phyloP scores from a whole-genome alignment of 495 filamentous ascomycete species.

The Saxispiralis lemnorum region DNA sequence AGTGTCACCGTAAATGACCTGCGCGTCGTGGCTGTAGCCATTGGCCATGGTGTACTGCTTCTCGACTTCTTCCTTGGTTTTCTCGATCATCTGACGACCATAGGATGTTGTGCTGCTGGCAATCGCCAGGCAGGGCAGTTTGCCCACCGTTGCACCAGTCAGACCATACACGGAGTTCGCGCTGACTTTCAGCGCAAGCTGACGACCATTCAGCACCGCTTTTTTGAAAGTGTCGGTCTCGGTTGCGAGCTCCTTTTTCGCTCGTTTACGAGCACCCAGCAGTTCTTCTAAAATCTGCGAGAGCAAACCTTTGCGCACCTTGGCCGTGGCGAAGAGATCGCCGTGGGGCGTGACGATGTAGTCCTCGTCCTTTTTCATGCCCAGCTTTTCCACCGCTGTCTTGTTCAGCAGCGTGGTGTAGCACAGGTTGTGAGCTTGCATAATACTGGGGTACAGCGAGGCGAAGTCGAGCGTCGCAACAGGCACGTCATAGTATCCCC shows the following conservation, averaged over 20 bases:
- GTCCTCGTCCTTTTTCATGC: constrained; percentile 68
- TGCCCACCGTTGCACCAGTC: constrained; percentile 88
- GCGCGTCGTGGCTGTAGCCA: constrained; percentile 80
- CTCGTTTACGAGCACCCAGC: constrained; percentile 71
- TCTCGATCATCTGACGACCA: constrained; percentile 96
- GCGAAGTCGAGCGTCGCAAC: constrained; percentile 98
- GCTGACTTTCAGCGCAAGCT: constrained; percentile 88
- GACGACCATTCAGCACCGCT: constrained; percentile 90
- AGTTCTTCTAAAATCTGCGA: constrained; percentile 92
- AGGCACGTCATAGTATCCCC: constrained; percentile 83
- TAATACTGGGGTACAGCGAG: constrained; percentile 94
- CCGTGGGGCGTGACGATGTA: constrained; percentile 91
- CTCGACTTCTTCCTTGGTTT: constrained; percentile 86
- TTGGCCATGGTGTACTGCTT: constrained; percentile 74
- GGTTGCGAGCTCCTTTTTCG: constrained; percentile 73
- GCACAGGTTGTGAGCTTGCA: constrained; percentile 95
- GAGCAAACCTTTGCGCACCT: constrained; percentile 78
- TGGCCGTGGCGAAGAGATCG: constrained; percentile 79
- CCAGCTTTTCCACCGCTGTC: constrained; percentile 50
- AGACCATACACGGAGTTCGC: constrained; percentile 97
- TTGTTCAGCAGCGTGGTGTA: constrained; percentile 91
- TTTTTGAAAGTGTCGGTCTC: constrained; percentile 96
- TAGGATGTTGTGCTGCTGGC: constrained; percentile 92
- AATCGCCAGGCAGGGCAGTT: constrained; percentile 85
- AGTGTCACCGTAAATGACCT: constrained; percentile 97